Conservation (phyloP, 352 stramenopile species). For the Globisporangium paddicum region DNA sequence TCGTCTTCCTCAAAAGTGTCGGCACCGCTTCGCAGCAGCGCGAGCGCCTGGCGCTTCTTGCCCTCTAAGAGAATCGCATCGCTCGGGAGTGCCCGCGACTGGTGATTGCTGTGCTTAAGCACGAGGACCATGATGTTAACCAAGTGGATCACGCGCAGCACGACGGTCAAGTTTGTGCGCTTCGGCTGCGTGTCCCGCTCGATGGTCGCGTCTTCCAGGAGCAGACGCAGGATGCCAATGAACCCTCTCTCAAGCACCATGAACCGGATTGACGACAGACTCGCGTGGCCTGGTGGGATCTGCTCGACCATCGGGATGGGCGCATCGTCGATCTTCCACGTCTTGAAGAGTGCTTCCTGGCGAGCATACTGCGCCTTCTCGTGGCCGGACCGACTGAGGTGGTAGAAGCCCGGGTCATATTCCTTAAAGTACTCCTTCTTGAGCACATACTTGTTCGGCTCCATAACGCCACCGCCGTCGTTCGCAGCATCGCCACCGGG, state of each 20-base stretch:
- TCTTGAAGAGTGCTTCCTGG: constrained; percentile 81
- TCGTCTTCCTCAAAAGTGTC: constrained; percentile 62
- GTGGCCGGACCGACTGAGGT: constrained; percentile 68
- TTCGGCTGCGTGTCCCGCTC: constrained; percentile 22
- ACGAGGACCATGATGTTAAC: constrained; percentile 67
- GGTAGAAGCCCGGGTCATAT: constrained; percentile 80
- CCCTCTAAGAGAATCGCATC: constrained; percentile 30
- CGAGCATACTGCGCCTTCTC: constrained; percentile 76
- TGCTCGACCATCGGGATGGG: constrained; percentile 64
- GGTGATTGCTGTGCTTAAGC: constrained; percentile 33
- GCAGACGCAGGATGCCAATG: constrained; percentile 55
- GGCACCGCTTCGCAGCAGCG: constrained; percentile 45
- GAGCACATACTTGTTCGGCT: constrained; percentile 70
- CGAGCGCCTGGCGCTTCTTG: constrained; percentile 45
- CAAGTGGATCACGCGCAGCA: constrained; percentile 59
- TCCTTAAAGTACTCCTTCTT: constrained; percentile 77
- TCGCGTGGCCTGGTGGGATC: constrained; percentile 49
- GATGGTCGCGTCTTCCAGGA: constrained; percentile 53
- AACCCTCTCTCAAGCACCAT: constrained; percentile 63
- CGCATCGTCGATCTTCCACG: constrained; percentile 63
- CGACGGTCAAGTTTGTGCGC: constrained; percentile 63
- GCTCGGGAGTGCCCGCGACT: constrained; percentile 15
- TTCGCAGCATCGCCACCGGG: constrained; percentile 27
- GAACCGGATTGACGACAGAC: constrained; percentile 43
- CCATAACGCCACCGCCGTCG: constrained; percentile 44